These are phyloP conservation scores for Yamadazyma kitorensis DNA, from an alignment of 805 yeast species.

Conservation along the genomic window DNA sequence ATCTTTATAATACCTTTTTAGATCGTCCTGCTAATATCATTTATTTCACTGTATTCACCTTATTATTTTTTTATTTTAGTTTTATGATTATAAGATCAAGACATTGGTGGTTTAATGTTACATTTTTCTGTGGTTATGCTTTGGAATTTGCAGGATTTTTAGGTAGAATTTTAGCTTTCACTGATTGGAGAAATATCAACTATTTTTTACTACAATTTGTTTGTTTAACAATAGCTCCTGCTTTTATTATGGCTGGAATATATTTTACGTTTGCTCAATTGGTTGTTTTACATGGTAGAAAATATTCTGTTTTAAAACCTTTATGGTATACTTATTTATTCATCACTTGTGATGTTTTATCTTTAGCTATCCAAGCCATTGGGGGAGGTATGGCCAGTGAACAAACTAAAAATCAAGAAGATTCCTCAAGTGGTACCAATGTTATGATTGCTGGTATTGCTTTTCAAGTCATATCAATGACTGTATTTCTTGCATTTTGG, in stretches of 20 bases:
- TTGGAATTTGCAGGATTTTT: constrained; percentile 34
- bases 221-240: constrained; percentile 35
- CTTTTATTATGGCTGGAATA: constrained; percentile 40
- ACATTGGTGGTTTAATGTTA: constrained; percentile 34
- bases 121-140: constrained; percentile 30
- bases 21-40: constrained; percentile 29
- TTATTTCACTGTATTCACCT: constrained; percentile 23
- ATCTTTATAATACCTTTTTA: constrained; percentile 30
- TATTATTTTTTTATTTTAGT: constrained; percentile 19
- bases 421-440: constrained; percentile 25
- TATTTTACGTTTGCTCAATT: constrained; percentile 37
- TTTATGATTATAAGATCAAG: constrained; percentile 27
- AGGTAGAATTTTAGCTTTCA: constrained; percentile 31
- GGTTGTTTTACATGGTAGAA: constrained; percentile 32
- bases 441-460: constrained; percentile 38
- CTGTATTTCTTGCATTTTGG: constrained; percentile 32
- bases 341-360: constrained; percentile 31
- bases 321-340: constrained; percentile 41
- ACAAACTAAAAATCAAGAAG: constrained; percentile 17
- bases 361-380: constrained; percentile 34
- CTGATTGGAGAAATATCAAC: constrained; percentile 18
- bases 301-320: constrained; percentile 35
- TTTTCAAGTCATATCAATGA: constrained; percentile 36
- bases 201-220: constrained; percentile 29
- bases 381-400: constrained; percentile 36